phyloP scores from a whole-genome alignment of 352 stramenopile species.

The Phytopythium ostracodes region DNA sequence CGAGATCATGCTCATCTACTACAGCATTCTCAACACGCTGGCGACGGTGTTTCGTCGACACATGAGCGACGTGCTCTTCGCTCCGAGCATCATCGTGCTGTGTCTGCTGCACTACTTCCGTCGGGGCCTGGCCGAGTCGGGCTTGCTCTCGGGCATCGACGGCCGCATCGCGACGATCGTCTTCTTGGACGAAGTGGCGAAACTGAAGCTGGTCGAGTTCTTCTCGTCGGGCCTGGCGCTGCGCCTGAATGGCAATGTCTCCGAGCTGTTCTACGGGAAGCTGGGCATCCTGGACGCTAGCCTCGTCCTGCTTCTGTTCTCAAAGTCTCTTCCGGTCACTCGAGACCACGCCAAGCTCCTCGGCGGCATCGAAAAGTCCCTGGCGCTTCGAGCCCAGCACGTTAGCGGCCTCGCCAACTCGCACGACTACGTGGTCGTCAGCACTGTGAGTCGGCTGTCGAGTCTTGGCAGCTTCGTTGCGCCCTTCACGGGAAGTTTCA shows the following conservation, averaged over 20 bases:
- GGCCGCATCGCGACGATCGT: slow-evolving; percentile 12
- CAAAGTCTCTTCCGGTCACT: neutral
- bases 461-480: neutral
- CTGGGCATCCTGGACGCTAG: slow-evolving; percentile 13
- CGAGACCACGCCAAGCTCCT: neutral
- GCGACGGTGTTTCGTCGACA: slow-evolving; percentile 11
- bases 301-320: slow-evolving; percentile 9
- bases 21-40: slow-evolving; percentile 18
- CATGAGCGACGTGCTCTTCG: slow-evolving; percentile 19
- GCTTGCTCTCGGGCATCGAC: slow-evolving; percentile 14
- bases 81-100: slow-evolving; percentile 11
- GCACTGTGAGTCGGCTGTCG: neutral
- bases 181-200: slow-evolving; percentile 6
- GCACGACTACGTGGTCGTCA: neutral
- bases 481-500: neutral
- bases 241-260: slow-evolving; percentile 16
- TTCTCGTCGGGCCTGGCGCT: slow-evolving; percentile 13
- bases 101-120: slow-evolving; percentile 19
- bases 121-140: slow-evolving; percentile 2
- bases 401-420: slow-evolving; percentile 8
- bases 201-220: slow-evolving; percentile 12
- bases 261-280: slow-evolving; percentile 15
- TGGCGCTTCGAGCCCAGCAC: slow-evolving; percentile 7
- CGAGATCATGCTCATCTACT: slow-evolving; percentile 20
- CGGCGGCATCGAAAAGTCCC: slow-evolving; percentile 3